phyloP scores from a whole-genome alignment of 1,284 basidiomycete genomes.

The Fomitopsis palustris region DNA sequence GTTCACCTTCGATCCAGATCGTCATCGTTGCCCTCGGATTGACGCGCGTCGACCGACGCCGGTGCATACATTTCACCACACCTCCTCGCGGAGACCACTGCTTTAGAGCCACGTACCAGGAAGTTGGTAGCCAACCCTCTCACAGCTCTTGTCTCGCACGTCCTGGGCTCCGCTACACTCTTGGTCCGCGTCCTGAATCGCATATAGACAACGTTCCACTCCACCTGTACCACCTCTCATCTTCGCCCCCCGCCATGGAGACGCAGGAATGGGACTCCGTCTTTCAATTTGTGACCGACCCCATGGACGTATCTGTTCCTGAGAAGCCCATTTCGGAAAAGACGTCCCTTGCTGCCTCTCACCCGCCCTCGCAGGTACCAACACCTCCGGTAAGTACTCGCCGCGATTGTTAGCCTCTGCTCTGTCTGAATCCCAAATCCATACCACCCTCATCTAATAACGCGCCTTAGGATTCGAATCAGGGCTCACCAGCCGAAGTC shows the following conservation, averaged over 20 bases:
- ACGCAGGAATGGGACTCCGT: slow-evolving; percentile 57
- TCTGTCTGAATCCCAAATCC: neutral
- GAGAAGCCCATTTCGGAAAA: slow-evolving; percentile 33
- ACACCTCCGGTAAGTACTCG: slow-evolving; percentile 57
- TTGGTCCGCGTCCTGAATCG: neutral
- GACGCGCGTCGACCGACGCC: neutral
- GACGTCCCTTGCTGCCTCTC: slow-evolving; percentile 16
- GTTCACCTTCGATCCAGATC: no score
- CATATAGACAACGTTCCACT: neutral
- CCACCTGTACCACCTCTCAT: neutral
- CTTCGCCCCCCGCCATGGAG: slow-evolving; percentile 29
- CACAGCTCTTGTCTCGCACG: neutral
- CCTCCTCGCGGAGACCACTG: neutral
- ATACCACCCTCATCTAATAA: neutral
- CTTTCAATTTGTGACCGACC: slow-evolving; percentile 60
- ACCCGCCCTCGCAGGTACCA: slow-evolving; percentile 43
- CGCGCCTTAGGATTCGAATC: slow-evolving; percentile 25
- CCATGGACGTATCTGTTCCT: slow-evolving; percentile 36
- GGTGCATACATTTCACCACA: neutral
- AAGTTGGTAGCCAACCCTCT: neutral
- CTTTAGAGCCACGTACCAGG: neutral
- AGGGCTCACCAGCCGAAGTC: slow-evolving; percentile 33
- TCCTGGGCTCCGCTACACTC: neutral
- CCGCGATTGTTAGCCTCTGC: no score
- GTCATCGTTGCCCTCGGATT: no score